Evolutionary conservation across 2,329 filamentous ascomycete genomes (phyloP), one percentile per base, ranked within the genome.

Genomic region (Fusarium buharicum): DNA sequence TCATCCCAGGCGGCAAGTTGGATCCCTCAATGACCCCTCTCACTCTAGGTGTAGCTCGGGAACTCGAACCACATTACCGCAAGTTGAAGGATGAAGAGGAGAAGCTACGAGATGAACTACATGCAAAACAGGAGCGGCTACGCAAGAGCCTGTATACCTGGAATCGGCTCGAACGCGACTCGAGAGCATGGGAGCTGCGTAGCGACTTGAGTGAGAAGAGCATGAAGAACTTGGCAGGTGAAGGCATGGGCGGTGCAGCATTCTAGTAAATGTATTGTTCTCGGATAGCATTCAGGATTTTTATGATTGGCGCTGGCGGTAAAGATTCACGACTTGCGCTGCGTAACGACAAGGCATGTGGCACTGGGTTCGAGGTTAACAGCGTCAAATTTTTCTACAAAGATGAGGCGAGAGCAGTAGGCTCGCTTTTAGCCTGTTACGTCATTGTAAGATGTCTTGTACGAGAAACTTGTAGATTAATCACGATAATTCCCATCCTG

Each of bases 11-110:
- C 33, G 85, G 85, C 24, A 85, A 84, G 63, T 69, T 84, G 17
- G 84, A 86, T 56, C 78, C 81, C 2, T 71, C 75, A 16, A 75
- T 81, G 66, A 70, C 78, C 2, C 77, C 82, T 3, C 65, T 82
- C 37, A 76, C 77, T 4, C 51, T 75, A 1, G 82, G 84, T 14
- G 80, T 86, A 20, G 77, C 80, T 28, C 79, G 81, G 11, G 84
- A 87, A 38, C 73, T 85, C 14, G 83, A 85, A 59, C 71, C 78
- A n/a, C 82, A 85, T 70, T 81, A 79, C 63, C 76, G 78, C 30
- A 83, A 82, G 55, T 76, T 86, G 11, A 79, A 78, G 55, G 84
- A 86, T 34, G 85, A 87, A 40, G 85, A 86, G 67, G 84, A 86
- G 70, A 81, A 81, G 59, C 67, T 86, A 31, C 78, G 85, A 2